Evolutionary conservation across 305 asterid species (phyloP), one percentile per base, ranked within the genome.

Genomic region (Fraxinus baroniana): DNA sequence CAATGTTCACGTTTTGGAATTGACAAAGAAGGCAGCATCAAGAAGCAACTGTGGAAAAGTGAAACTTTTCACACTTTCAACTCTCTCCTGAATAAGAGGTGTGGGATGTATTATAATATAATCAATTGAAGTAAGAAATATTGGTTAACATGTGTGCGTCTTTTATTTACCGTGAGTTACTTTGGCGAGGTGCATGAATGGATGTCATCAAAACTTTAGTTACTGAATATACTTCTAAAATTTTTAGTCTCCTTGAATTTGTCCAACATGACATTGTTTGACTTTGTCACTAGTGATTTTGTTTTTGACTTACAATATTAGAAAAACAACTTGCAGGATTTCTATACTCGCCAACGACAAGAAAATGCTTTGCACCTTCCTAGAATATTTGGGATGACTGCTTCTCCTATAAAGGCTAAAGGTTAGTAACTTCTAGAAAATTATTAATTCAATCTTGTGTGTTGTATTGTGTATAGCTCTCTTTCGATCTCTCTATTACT

Each of bases 341-440:
- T 93, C 72, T 94, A 94, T 86, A 96, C 92, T 84, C 89, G 79
- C 1, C 84, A 87, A 26, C 83, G 90, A 44, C 83, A 80, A 33
- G 24, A 81, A 33, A 76, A 84, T 13, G 52, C 77, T 72, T 70
- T 7, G 44, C 78, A 66, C 80, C 96, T 90, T 86, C 99, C 99
- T 85, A 89, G 97, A 91, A 81, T 95, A 74, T 93, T 94, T 79
- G 98, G 98, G 84, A 95, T 94, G 98, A 95, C 99, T 78, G 98
- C 99, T 80, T 94, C 97, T 64, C 99, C 97, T 28, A 93, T 95
- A 82, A 95, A 94, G 87, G 90, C 97, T 24, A 95, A 95, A 92
- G 97, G 99, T 93, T 78, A 17, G 78, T 55, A 74, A 74, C 52
- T 37, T 75, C 18, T 41, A 26, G 24, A 64, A 68, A 57, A 73